These are phyloP conservation scores for Backusella morwellensis DNA, from an alignment of 192 early-diverging fungal genomes.

Conservation along the genomic window DNA sequence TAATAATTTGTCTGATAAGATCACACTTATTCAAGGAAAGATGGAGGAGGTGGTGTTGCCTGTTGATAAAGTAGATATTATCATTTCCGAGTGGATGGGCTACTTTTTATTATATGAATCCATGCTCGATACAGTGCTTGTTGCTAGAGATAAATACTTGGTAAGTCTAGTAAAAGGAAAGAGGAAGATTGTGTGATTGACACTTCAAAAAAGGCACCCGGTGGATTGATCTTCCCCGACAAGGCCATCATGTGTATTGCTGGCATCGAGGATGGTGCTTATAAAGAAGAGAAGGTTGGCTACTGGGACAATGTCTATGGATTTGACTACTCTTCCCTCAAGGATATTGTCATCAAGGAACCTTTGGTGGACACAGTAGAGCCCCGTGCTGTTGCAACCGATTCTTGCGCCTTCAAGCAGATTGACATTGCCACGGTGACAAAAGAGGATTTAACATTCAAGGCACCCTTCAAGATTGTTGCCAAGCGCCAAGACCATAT, in stretches of 20 bases:
- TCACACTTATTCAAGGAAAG: slow-evolving; percentile 92
- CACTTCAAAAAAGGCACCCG: slow-evolving; percentile 44
- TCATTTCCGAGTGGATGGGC: slow-evolving; percentile 99
- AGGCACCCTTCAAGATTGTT: slow-evolving; percentile 76
- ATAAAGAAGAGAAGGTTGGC: slow-evolving; percentile 42
- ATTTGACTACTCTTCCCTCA: slow-evolving; percentile 97
- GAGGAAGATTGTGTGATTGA: too few species aligned
- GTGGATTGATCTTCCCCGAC: slow-evolving; percentile 89
- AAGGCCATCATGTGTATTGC: slow-evolving; percentile 85
- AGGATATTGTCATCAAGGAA: slow-evolving; percentile 80
- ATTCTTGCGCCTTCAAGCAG: slow-evolving; percentile 66
- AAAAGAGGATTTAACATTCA: slow-evolving; percentile 85
- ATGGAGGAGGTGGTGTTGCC: slow-evolving; percentile 97
- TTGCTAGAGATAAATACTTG: slow-evolving; percentile 93
- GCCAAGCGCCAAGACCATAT: slow-evolving; percentile 82
- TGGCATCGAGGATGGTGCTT: slow-evolving; percentile 93
- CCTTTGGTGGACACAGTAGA: slow-evolving; percentile 97
- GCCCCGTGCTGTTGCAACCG: slow-evolving; percentile 78
- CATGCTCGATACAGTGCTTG: slow-evolving; percentile 99
- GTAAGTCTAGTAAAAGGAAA: background rate
- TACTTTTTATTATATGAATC: slow-evolving; percentile 98
- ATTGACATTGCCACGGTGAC: slow-evolving; percentile 84
- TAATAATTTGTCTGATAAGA: slow-evolving; percentile 86
- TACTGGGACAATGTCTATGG: slow-evolving; percentile 94
- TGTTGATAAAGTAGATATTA: slow-evolving; percentile 96